Percentiles rank a stretch among this genome's conserved stretches.
These are phyloP conservation scores for Asterochloris erici DNA, from an alignment of 139 green algal species.

Conservation along the genomic window DNA sequence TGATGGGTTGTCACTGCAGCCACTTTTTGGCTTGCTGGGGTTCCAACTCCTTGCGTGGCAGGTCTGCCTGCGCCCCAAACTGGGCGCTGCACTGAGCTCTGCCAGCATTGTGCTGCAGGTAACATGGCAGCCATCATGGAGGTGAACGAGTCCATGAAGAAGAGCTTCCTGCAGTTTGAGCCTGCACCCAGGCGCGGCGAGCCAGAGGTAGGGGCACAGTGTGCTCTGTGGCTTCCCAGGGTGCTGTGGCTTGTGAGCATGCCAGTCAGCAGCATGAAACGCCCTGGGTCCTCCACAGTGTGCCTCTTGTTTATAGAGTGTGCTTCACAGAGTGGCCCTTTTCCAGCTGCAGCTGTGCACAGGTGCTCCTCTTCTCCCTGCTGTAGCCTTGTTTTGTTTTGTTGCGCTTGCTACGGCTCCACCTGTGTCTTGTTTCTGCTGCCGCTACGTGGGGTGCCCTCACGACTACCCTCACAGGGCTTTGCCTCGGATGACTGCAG, in stretches of 20 bases:
- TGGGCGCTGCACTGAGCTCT: neutral
- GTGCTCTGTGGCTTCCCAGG: neutral
- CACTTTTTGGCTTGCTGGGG: no score
- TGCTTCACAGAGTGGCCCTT: no score
- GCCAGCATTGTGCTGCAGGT: conserved; percentile 36
- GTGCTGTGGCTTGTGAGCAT: neutral
- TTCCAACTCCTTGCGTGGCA: no score
- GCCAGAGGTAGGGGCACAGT: conserved; percentile 60
- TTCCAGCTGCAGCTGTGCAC: no score
- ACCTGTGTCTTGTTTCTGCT: neutral
- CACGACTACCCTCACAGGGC: neutral
- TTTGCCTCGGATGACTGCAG: neutral
- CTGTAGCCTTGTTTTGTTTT: neutral
- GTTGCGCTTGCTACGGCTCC: neutral
- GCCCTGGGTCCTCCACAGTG: no score
- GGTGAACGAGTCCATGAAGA: conserved; percentile 88
- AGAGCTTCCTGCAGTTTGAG: conserved; percentile 94
- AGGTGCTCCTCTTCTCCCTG: no score
- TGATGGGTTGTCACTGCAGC: no score
- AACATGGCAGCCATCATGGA: conserved; percentile 99
- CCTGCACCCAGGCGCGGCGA: conserved; percentile 89
- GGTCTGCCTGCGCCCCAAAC: no score
- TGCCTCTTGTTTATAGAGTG: no score
- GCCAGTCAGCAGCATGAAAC: neutral
- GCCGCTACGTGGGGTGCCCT: neutral